Evolutionary conservation across 2,329 filamentous ascomycete genomes (phyloP).

Genomic region (Aciculosporium take): DNA sequence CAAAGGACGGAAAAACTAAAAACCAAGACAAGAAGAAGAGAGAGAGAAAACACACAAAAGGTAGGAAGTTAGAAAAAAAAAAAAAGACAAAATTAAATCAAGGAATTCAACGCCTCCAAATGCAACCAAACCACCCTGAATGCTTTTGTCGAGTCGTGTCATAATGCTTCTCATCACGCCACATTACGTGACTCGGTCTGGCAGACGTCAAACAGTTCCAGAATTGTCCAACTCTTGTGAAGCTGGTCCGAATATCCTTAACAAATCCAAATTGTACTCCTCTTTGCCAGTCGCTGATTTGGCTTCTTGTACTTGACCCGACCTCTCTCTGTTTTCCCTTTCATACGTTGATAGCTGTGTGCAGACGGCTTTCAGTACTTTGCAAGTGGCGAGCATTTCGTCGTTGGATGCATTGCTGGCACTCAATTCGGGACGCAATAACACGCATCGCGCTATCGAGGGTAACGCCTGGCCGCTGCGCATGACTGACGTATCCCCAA

Average conservation of each 20-base stretch:
- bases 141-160: constrained; percentile 11
- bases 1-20: constrained; percentile 4
- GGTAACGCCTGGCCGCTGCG: not conserved
- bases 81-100: constrained; percentile 8
- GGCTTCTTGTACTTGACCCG: not conserved
- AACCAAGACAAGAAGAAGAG: constrained; percentile 6
- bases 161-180: constrained; percentile 1
- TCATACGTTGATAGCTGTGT: not conserved
- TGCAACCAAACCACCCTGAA: constrained; percentile 20
- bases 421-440: not conserved
- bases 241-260: constrained; percentile 4
- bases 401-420: not conserved
- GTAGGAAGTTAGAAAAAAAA: constrained; percentile 1
- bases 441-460: not conserved
- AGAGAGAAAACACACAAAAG: constrained; percentile 11
- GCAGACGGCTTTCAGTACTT: not conserved
- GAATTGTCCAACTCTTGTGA: constrained; percentile 4
- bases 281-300: not conserved
- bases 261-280: constrained; percentile 5
- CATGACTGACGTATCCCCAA: not conserved
- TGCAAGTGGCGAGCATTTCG: not conserved
- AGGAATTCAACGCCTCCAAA: constrained; percentile 23
- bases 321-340: not conserved
- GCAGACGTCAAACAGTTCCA: constrained; percentile 4
- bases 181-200: not conserved